A percentile compares a stretch with the other conserved stretches of the same genome.
These are phyloP conservation scores for Penicillium herquei DNA, from an alignment of 495 filamentous ascomycete species.

Conservation along the genomic window DNA sequence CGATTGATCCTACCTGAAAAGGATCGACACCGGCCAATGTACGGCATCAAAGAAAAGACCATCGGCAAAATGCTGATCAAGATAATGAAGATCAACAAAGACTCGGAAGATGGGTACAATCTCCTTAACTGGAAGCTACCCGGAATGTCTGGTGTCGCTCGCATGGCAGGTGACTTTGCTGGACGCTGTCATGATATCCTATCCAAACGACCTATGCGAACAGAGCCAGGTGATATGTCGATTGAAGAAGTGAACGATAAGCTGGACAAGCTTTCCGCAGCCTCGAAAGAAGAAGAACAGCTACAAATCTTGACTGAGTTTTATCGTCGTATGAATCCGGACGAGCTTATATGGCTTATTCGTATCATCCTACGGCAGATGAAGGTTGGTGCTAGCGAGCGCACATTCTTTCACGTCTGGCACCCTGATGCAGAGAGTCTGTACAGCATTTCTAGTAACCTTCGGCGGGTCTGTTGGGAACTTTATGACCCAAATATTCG, in stretches of 20 bases:
- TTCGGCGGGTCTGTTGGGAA: constrained; percentile 95
- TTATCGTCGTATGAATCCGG: constrained; percentile 88
- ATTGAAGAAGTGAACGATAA: constrained; percentile 88
- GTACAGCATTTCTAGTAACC: constrained; percentile 87
- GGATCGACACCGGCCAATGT: constrained; percentile 89
- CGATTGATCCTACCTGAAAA: constrained; percentile 91
- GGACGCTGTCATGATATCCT: constrained; percentile 83
- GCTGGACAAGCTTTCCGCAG: constrained; percentile 74
- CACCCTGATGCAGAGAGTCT: constrained; percentile 89
- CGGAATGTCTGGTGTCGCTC: constrained; percentile 56
- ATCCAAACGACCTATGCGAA: constrained; percentile 78
- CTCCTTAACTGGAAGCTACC: constrained; percentile 95
- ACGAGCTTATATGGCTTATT: constrained; percentile 91
- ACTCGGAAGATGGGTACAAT: constrained; percentile 81
- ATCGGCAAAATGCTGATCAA: constrained; percentile 87
- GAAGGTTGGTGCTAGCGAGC: constrained; percentile 96
- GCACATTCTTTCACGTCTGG: constrained; percentile 87
- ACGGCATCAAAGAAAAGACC: constrained; percentile 89
- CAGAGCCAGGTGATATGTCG: constrained; percentile 68
- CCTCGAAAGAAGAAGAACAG: constrained; percentile 78
- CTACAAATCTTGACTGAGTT: constrained; percentile 75
- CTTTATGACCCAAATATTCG: constrained; percentile 73
- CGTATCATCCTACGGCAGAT: constrained; percentile 94
- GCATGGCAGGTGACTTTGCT: constrained; percentile 86
- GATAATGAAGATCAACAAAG: constrained; percentile 88